Evolutionary conservation across 495 filamentous ascomycete species (phyloP).

Genomic region (Neurospora sublineolata): DNA sequence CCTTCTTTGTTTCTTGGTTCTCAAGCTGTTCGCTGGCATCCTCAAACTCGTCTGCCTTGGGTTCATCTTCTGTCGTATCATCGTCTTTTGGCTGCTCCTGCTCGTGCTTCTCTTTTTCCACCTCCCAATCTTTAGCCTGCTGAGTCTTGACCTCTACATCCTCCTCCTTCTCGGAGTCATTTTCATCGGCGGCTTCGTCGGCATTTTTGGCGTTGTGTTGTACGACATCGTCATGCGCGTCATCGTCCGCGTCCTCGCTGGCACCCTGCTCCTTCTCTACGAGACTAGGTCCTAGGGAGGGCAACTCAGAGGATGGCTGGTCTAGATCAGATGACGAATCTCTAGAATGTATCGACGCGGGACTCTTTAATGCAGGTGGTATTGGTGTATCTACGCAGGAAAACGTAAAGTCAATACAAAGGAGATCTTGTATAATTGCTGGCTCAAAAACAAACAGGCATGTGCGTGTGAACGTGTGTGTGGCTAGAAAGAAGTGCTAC

Average conservation of each 20-base stretch:
- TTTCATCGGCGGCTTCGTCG: not conserved
- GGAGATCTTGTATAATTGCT: not conserved
- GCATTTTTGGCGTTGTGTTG: not conserved
- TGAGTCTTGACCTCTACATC: not conserved
- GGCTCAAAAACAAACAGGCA: constrained; percentile 3
- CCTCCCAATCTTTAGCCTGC: not conserved
- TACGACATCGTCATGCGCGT: not conserved
- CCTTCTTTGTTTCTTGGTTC: not conserved
- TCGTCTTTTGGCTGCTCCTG: not conserved
- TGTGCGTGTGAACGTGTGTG: not conserved
- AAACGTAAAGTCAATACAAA: constrained; percentile 24
- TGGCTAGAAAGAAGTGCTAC: constrained; percentile 17
- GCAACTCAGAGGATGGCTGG: constrained; percentile 9
- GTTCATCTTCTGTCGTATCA: not conserved
- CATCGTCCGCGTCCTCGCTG: not conserved
- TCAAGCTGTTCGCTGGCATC: not conserved
- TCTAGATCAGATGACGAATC: constrained; percentile 23
- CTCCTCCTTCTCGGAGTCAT: not conserved
- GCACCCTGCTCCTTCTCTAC: not conserved
- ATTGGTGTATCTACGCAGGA: constrained; percentile 29
- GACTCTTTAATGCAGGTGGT: constrained; percentile 23
- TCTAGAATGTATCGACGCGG: constrained; percentile 13
- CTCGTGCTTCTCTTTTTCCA: not conserved
- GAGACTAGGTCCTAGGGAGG: constrained; percentile 1
- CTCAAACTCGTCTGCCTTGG: not conserved